Evolutionary conservation across 192 early-diverging fungal genomes (phyloP).

Genomic region (Mortierella claussenii): DNA sequence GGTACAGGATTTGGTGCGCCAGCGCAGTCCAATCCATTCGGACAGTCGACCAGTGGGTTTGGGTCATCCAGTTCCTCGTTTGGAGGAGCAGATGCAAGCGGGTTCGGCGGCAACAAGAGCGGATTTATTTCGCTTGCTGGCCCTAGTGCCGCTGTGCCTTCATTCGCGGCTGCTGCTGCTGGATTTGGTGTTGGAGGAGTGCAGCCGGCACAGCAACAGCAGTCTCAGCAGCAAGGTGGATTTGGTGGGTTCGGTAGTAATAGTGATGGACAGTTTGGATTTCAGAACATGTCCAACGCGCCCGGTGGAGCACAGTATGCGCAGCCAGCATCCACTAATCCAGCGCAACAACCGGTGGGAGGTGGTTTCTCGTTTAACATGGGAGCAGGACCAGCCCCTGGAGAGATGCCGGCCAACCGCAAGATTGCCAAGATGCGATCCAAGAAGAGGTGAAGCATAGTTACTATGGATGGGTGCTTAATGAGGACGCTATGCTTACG

Average conservation of each 20-base stretch:
- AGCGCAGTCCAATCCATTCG: slow-evolving; percentile 1
- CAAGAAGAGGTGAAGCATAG: too few species aligned
- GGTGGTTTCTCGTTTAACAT: slow-evolving; percentile 33
- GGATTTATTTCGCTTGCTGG: slow-evolving; percentile 10
- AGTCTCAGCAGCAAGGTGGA: background rate
- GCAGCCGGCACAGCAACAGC: slow-evolving; percentile 1
- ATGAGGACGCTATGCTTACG: too few species aligned
- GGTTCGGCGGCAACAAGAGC: background rate
- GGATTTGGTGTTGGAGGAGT: background rate
- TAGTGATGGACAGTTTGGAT: slow-evolving; percentile 17
- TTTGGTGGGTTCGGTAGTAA: slow-evolving; percentile 12
- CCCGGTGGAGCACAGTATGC: slow-evolving; percentile 29
- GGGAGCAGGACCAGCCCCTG: slow-evolving; percentile 11
- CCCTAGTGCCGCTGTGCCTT: background rate
- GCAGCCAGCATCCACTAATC: background rate
- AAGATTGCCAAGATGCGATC: slow-evolving; percentile 34
- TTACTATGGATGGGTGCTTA: too few species aligned
- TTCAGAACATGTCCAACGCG: slow-evolving; percentile 19
- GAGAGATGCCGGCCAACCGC: slow-evolving; percentile 11
- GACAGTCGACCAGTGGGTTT: slow-evolving; percentile 11
- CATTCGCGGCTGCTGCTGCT: background rate
- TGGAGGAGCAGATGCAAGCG: too few species aligned
- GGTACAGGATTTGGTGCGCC: slow-evolving; percentile 9
- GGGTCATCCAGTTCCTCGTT: slow-evolving; percentile 3
- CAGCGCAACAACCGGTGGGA: background rate